Evolutionary conservation across 176 grass and related monocot species (phyloP).

Genomic region (Oryza meridionalis): DNA sequence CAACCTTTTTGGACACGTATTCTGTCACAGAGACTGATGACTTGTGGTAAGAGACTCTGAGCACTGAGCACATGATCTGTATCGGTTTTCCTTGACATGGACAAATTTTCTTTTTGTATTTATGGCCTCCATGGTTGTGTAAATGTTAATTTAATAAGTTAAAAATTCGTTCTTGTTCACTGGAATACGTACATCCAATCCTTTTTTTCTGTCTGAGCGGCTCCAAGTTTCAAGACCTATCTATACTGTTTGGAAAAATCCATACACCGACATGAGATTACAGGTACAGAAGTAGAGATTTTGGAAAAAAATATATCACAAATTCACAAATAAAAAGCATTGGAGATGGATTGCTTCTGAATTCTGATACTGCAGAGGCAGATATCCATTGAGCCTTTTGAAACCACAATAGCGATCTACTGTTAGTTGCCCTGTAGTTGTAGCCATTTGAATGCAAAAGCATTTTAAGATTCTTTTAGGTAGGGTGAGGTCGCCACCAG

Average conservation of each 20-base stretch:
- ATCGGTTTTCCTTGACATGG: constrained; percentile 24
- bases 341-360: background rate
- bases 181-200: background rate
- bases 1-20: background rate
- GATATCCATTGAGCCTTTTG: background rate
- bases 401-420: background rate
- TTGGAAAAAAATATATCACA: too few relatives aligned
- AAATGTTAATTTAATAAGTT: constrained; percentile 27
- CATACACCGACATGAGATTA: background rate
- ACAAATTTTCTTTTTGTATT: constrained; percentile 33
- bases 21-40: constrained; percentile 10
- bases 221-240: background rate
- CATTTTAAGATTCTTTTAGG: constrained; percentile 27
- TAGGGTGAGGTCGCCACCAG: background rate
- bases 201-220: background rate
- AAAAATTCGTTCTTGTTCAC: background rate
- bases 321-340: background rate
- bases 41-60: background rate
- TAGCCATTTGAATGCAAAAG: background rate
- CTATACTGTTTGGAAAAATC: background rate
- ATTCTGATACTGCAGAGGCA: background rate
- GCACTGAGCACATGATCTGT: background rate
- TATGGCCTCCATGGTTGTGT: constrained; percentile 20
- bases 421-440: background rate
- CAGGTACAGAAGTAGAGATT: background rate